A percentile compares a stretch with the other conserved stretches of the same genome.
Evolutionary conservation across 495 filamentous ascomycete species (phyloP).

Genomic region (Chaetomium cochliodes): DNA sequence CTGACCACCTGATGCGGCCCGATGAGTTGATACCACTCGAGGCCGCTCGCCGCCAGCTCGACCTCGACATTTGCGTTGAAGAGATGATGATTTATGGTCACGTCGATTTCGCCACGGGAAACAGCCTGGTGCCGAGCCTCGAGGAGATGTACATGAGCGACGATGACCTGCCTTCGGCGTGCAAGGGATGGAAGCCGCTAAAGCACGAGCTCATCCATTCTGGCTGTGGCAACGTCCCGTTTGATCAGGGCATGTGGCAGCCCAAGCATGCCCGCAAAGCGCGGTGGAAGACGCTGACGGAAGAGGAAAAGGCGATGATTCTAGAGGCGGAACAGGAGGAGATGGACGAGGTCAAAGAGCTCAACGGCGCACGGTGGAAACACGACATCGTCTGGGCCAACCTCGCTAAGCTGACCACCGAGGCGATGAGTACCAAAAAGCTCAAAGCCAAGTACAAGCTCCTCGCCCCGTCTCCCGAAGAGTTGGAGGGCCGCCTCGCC

Average conservation of each 20-base stretch:
- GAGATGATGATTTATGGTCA: conserved; percentile 58
- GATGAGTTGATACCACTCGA: conserved; percentile 59
- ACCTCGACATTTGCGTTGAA: conserved; percentile 43
- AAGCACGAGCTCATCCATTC: conserved; percentile 22
- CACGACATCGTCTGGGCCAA: conserved; percentile 7
- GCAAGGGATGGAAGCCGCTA: conserved; percentile 15
- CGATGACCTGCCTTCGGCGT: conserved; percentile 30
- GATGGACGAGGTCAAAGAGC: conserved; percentile 15
- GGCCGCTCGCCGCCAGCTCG: conserved; percentile 45
- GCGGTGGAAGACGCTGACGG: conserved; percentile 32
- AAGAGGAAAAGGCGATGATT: conserved; percentile 31
- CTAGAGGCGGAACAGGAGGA: conserved; percentile 30
- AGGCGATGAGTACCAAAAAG: background rate
- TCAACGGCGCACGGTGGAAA: background rate
- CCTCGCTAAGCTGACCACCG: background rate
- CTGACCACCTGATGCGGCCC: conserved; percentile 46
- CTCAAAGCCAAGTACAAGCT: conserved; percentile 1
- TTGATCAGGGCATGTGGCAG: conserved; percentile 34
- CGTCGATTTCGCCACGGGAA: conserved; percentile 45
- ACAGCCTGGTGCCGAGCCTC: conserved; percentile 38
- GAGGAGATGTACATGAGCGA: conserved; percentile 51
- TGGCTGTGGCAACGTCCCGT: conserved; percentile 38
- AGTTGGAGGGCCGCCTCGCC: background rate
- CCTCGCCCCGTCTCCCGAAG: background rate
- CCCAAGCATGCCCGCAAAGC: conserved; percentile 39